Conservation (phyloP, 148 eudicot species). For the Agrostemma githago region DNA sequence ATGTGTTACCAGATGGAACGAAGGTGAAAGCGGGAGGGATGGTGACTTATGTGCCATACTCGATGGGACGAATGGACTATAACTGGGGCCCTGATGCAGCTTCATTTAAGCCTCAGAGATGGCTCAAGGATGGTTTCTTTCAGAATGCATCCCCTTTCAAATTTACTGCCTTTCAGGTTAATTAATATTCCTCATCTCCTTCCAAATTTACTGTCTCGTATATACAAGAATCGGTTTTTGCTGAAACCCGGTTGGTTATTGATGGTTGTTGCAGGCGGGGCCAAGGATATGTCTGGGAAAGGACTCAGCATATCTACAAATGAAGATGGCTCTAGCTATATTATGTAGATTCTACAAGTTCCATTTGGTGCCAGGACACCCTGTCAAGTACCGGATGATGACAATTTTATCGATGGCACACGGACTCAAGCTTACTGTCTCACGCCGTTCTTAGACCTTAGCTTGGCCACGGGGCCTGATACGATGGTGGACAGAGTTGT, state of each 20-base stretch:
- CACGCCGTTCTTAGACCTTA: conserved; percentile 29
- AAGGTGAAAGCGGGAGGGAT: conserved; percentile 93
- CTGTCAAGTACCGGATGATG: conserved; percentile 87
- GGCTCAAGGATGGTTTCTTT: conserved; percentile 87
- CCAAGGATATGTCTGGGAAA: conserved; percentile 95
- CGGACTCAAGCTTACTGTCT: conserved; percentile 61
- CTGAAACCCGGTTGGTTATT: too few species aligned
- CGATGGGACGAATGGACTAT: conserved; percentile 98
- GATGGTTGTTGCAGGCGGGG: conserved; percentile 56
- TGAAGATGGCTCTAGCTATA: conserved; percentile 89
- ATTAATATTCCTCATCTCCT: too few species aligned
- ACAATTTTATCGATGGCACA: conserved; percentile 81
- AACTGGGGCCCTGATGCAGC: conserved; percentile 95
- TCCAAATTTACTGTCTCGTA: too few species aligned
- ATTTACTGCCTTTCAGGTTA: conserved; percentile 95
- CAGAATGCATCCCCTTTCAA: conserved; percentile 92
- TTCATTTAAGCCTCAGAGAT: conserved; percentile 79
- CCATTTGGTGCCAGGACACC: conserved; percentile 62
- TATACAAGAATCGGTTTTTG: too few species aligned
- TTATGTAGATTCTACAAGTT: conserved; percentile 74
- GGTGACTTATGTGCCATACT: conserved; percentile 97
- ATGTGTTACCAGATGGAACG: conserved; percentile 87
- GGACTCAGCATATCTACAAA: conserved; percentile 91
- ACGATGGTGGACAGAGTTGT: too few species aligned
- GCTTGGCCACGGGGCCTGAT: too few species aligned